Conservation (phyloP, 2,329 filamentous ascomycete genomes). For the Parasarocladium wereldwijsianum region DNA sequence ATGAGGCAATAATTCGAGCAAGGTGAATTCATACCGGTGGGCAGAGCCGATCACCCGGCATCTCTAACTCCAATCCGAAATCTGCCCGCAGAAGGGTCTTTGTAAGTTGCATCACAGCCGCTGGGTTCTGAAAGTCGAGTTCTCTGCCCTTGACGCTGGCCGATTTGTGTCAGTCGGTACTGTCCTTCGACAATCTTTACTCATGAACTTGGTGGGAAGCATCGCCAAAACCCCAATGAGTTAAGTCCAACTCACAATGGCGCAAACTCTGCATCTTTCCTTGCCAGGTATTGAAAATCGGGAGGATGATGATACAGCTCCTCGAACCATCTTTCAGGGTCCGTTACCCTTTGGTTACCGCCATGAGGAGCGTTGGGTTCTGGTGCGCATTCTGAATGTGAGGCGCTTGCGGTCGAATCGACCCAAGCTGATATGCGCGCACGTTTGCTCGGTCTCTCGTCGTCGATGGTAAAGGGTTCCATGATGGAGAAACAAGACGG, state of each 20-base stretch:
- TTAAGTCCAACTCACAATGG: constrained; percentile 20
- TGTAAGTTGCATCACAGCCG: constrained; percentile 65
- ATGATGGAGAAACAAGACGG: too few species aligned
- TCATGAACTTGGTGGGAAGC: too few species aligned
- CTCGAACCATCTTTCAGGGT: too few species aligned
- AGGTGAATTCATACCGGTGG: constrained; percentile 49
- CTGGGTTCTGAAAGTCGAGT: constrained; percentile 69
- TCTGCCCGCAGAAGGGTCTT: constrained; percentile 62
- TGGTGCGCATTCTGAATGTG: too few species aligned
- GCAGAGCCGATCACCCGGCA: constrained; percentile 70
- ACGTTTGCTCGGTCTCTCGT: too few species aligned
- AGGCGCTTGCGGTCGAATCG: too few species aligned
- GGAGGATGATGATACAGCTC: constrained; percentile 24
- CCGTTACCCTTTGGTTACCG: too few species aligned
- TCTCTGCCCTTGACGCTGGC: constrained; percentile 28
- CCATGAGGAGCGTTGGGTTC: too few species aligned
- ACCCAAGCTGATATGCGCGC: too few species aligned
- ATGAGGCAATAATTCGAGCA: neutral
- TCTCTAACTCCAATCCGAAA: constrained; percentile 55
- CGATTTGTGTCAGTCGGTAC: constrained; percentile 6
- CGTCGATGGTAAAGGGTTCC: too few species aligned
- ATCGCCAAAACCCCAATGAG: neutral
- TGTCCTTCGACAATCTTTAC: neutral
- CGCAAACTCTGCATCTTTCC: constrained; percentile 25
- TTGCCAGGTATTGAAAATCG: constrained; percentile 28